Percentiles rank a stretch among this genome's conserved stretches.
Evolutionary conservation across 352 stramenopile genomes (phyloP).

Genomic region (Globisporangium cystogenes): DNA sequence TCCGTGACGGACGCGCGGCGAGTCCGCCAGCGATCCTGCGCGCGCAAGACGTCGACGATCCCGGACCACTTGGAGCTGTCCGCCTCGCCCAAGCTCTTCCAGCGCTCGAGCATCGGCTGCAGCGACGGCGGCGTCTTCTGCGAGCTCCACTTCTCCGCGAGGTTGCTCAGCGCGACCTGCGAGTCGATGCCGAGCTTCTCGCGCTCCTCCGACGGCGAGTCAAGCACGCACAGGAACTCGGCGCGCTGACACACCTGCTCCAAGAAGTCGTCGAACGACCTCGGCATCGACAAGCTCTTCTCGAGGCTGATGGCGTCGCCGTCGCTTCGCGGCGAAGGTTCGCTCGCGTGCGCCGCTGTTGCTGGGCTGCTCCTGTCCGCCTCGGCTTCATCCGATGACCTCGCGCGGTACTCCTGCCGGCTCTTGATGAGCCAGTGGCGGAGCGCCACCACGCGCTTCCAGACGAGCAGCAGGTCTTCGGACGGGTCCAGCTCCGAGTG

Average conservation of each 20-base stretch:
- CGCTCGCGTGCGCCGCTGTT: not conserved
- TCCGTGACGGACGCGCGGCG: slow-evolving; percentile 43
- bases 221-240: slow-evolving; percentile 69
- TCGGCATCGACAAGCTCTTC: slow-evolving; percentile 51
- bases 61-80: slow-evolving; percentile 85
- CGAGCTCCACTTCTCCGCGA: slow-evolving; percentile 83
- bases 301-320: slow-evolving; percentile 39
- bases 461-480: slow-evolving; percentile 62
- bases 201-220: slow-evolving; percentile 64
- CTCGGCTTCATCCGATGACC: slow-evolving; percentile 32
- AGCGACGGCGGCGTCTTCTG: slow-evolving; percentile 78
- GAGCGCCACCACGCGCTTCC: slow-evolving; percentile 76
- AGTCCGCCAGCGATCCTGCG: slow-evolving; percentile 49
- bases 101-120: slow-evolving; percentile 84
- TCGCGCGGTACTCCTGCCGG: slow-evolving; percentile 72
- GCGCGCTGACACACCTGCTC: slow-evolving; percentile 62
- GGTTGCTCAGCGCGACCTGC: slow-evolving; percentile 67
- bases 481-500: slow-evolving; percentile 61
- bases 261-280: slow-evolving; percentile 63
- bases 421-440: slow-evolving; percentile 84
- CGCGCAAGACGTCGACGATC: slow-evolving; percentile 76
- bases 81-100: slow-evolving; percentile 65
- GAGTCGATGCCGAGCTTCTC: slow-evolving; percentile 62
- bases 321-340: slow-evolving; percentile 1
- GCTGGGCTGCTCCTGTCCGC: not conserved